Evolutionary conservation across 768 basidiomycete species (phyloP).

Genomic region (Trametes elegans): DNA sequence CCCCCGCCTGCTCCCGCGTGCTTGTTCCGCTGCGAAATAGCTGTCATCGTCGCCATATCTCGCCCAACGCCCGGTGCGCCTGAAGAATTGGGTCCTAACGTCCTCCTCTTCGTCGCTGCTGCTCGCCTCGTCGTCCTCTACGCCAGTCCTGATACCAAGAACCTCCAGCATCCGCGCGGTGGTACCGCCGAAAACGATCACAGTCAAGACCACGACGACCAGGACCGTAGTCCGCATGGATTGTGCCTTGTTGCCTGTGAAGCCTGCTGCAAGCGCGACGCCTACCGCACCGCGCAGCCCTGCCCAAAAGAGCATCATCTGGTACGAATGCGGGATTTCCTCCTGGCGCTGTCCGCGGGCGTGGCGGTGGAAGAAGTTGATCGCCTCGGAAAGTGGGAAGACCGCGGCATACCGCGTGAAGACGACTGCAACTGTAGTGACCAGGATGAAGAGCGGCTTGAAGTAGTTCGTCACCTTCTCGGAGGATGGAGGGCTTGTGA

Average conservation of each 20-base stretch:
- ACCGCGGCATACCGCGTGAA: slow-evolving; percentile 96
- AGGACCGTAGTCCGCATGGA: slow-evolving; percentile 92
- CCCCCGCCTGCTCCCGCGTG: slow-evolving; percentile 30
- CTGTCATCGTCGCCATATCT: slow-evolving; percentile 34
- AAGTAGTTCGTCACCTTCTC: slow-evolving; percentile 81
- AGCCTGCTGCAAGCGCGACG: slow-evolving; percentile 94
- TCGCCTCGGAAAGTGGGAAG: slow-evolving; percentile 90
- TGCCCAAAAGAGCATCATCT: slow-evolving; percentile 99
- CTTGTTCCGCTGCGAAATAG: slow-evolving; percentile 22
- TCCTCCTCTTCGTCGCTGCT: slow-evolving; percentile 50
- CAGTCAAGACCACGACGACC: slow-evolving; percentile 92
- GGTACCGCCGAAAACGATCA: slow-evolving; percentile 95
- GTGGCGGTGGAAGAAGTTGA: slow-evolving; percentile 90
- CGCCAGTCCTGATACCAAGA: slow-evolving; percentile 91
- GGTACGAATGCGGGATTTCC: slow-evolving; percentile 95
- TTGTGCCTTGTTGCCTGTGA: slow-evolving; percentile 90
- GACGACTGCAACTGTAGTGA: slow-evolving; percentile 88
- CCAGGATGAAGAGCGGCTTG: slow-evolving; percentile 92
- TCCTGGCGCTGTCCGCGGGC: slow-evolving; percentile 83
- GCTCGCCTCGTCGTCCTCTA: slow-evolving; percentile 85
- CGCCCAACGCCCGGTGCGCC: slow-evolving; percentile 36
- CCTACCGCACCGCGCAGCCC: slow-evolving; percentile 96
- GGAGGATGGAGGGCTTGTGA: slow-evolving; percentile 80
- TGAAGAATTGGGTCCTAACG: slow-evolving; percentile 30
- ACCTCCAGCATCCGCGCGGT: slow-evolving; percentile 96